Evolutionary conservation across 106 monocot genomes (phyloP), one percentile per base, ranked within the genome.

Genomic region (Dendrobium chrysotoxum): DNA sequence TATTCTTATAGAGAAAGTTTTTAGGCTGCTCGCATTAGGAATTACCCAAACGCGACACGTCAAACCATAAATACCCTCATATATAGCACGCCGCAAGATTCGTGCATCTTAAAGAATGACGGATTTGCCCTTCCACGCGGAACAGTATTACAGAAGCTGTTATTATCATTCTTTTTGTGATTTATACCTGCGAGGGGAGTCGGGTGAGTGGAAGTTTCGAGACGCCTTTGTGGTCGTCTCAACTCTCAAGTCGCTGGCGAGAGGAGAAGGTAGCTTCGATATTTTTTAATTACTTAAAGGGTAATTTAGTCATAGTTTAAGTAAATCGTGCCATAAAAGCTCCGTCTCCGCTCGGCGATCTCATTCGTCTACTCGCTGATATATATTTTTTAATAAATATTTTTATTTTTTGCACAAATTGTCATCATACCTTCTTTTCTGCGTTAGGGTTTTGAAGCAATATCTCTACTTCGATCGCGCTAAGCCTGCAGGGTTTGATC

Each of bases 371-470:
- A 2, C 13, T 35, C 13, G 35, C 28, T 35, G 15, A 70, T 61
- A 23, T 7, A 65, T 23, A 70, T 70, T 70, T 70, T 68, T 68
- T 30, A 7, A 68, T 46, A 46, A 46, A 7, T 61, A n/a, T 65
- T 70, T 70, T 70, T 70, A 1, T 12, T 13, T 16, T 35, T 15
- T 70, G 31, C 35, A 70, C 70, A 35, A 70, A 70, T 31, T 70
- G 26, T 67, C 66, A 12, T 28, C 5, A 25, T 20, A 44, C 26
- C 28, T 28, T 67, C 28, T 7, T 67, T 8, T 67, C 21, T 67
- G 70, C 35, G 70, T 35, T 70, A 70, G 70, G 70, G 70, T 70
- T 70, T 70, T 70, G 70, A 70, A 70, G 70, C 70, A 38, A 61
- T 61, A 25, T 50, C 1, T 70, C 70, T 35, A 16, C 70, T 30